Conservation (phyloP, 2,329 filamentous ascomycete species). For the Claviceps africana region DNA sequence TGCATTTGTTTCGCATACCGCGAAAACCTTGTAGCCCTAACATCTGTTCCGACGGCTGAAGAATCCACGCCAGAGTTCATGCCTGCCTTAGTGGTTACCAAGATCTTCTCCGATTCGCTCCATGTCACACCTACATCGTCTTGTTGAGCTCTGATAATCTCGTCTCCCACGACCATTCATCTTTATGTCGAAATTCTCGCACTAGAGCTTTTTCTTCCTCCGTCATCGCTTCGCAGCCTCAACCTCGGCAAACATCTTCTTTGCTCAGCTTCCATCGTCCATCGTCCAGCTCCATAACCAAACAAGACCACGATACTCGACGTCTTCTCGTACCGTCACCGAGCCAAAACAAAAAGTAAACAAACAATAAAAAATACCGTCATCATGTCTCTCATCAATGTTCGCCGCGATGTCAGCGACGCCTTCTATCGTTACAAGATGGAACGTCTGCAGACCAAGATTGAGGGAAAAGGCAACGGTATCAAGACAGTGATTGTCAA, state of each 20-base stretch:
- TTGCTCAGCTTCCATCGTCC: background rate
- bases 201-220: slow-evolving; percentile 1
- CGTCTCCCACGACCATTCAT: slow-evolving; percentile 12
- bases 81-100: slow-evolving; percentile 37
- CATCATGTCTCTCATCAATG: slow-evolving; percentile 96
- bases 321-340: slow-evolving; percentile 6
- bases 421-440: slow-evolving; percentile 99
- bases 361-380: slow-evolving; percentile 26
- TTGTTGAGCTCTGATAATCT: slow-evolving; percentile 40
- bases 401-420: slow-evolving; percentile 94
- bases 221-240: slow-evolving; percentile 9
- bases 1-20: slow-evolving; percentile 93
- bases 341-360: no score
- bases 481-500: slow-evolving; percentile 99
- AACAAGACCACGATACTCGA: background rate
- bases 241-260: slow-evolving; percentile 4
- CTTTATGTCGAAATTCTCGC: slow-evolving; percentile 26
- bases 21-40: slow-evolving; percentile 85
- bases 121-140: slow-evolving; percentile 41
- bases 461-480: slow-evolving; percentile 98
- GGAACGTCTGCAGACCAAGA: slow-evolving; percentile 96
- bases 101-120: slow-evolving; percentile 34
- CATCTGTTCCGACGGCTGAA: slow-evolving; percentile 88
- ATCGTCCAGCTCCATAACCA: background rate
- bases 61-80: slow-evolving; percentile 36